These are phyloP conservation scores for Smittium mucronatum DNA, from an alignment of 371 early-diverging fungal genomes.

Conservation along the genomic window DNA sequence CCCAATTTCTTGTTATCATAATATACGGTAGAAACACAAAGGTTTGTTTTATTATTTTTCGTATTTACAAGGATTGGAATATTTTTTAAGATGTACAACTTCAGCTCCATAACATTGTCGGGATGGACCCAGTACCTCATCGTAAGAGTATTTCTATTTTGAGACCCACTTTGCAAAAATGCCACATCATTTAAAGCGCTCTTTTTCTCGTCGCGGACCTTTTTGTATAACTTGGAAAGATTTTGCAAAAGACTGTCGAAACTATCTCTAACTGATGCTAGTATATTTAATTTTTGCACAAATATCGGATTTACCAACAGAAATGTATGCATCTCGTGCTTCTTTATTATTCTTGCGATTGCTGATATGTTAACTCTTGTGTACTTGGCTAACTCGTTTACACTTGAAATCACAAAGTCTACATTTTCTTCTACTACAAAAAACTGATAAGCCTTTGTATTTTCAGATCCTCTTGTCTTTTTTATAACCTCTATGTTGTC, in stretches of 20 bases:
- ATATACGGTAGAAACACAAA: constrained; percentile 92
- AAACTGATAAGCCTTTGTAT: constrained; percentile 37
- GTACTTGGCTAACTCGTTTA: constrained; percentile 81
- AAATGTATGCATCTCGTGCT: constrained; percentile 88
- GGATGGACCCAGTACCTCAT: constrained; percentile 98
- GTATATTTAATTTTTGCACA: constrained; percentile 68
- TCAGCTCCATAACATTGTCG: constrained; percentile 95
- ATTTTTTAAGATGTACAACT: constrained; percentile 80
- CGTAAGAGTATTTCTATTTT: constrained; percentile 71
- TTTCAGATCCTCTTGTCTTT: constrained; percentile 38
- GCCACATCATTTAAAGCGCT: constrained; percentile 40
- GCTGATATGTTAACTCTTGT: constrained; percentile 91
- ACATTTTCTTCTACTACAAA: constrained; percentile 56
- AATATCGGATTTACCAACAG: constrained; percentile 76
- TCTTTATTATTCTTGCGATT: constrained; percentile 91
- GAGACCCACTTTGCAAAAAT: constrained; percentile 44
- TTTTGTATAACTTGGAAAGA: constrained; percentile 76
- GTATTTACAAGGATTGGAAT: constrained; percentile 90
- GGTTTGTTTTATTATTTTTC: constrained; percentile 51
- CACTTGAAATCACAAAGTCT: constrained; percentile 67
- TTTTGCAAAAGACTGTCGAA: constrained; percentile 79
- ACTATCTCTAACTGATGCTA: constrained; percentile 81
- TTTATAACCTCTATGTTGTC: constrained; percentile 47
- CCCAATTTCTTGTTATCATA: constrained; percentile 89
- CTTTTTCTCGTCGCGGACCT: constrained; percentile 72